Evolutionary conservation across 2,329 filamentous ascomycete genomes (phyloP).

Genomic region (Clarireedia homoeocarpa): DNA sequence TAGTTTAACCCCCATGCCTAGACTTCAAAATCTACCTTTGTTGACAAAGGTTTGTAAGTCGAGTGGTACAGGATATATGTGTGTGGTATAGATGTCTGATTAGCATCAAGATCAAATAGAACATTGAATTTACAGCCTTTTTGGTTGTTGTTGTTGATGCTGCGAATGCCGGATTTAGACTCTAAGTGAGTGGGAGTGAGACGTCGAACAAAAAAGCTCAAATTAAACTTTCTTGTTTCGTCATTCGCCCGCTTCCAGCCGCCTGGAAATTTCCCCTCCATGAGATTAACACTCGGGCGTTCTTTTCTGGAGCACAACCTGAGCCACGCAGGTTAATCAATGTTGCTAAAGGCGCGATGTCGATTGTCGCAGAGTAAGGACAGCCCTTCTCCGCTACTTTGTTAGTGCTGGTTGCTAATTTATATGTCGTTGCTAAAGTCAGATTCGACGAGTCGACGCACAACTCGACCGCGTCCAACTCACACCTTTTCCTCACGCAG

Average conservation of each 20-base stretch:
- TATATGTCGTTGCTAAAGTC: constrained; percentile 25
- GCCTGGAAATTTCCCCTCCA: neutral
- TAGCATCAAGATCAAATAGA: too few species aligned
- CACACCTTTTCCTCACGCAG: constrained; percentile 34
- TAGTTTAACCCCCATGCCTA: too few species aligned
- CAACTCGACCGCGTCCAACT: constrained; percentile 57
- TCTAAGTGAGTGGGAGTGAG: too few species aligned
- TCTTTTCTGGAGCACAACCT: neutral
- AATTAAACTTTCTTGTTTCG: constrained; percentile 2
- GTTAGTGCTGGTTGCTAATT: neutral
- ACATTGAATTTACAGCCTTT: too few species aligned
- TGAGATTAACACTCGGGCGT: neutral
- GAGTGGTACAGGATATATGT: too few species aligned
- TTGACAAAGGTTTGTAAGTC: too few species aligned
- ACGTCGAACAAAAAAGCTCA: neutral
- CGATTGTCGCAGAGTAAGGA: constrained; percentile 38
- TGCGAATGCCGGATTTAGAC: too few species aligned
- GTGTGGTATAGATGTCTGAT: too few species aligned
- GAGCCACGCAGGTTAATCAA: constrained; percentile 5
- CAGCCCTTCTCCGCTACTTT: neutral
- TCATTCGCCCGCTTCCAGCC: neutral
- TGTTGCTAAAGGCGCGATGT: constrained; percentile 30
- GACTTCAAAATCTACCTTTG: too few species aligned
- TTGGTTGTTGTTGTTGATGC: too few species aligned
- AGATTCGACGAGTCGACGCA: constrained; percentile 55